Evolutionary conservation across 441 rosid genomes (phyloP).

Genomic region (California macrophylla): DNA sequence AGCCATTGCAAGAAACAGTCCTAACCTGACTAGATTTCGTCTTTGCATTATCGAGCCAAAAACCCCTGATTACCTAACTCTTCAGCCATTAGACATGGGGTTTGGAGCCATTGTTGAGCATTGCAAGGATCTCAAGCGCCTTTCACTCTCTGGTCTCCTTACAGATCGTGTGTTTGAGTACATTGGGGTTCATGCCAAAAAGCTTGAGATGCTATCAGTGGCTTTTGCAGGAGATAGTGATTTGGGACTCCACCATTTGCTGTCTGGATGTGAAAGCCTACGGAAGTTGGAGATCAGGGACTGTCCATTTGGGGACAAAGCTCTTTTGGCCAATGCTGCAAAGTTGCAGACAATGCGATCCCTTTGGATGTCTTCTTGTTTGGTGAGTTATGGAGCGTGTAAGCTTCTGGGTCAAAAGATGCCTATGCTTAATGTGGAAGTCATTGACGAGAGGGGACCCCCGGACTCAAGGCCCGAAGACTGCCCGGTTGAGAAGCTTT

Average conservation of each 20-base stretch:
- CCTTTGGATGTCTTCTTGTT: constrained; percentile 99
- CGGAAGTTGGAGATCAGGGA: constrained; percentile 81
- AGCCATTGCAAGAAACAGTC: constrained; percentile 70
- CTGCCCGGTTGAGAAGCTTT: constrained; percentile 67
- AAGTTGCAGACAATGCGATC: constrained; percentile 98
- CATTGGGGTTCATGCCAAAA: constrained; percentile 66
- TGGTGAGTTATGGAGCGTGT: constrained; percentile 77
- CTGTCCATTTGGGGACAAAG: constrained; percentile 69
- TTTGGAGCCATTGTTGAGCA: constrained; percentile 83
- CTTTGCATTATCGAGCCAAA: constrained; percentile 69
- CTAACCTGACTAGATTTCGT: constrained; percentile 66
- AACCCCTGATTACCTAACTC: constrained; percentile 63
- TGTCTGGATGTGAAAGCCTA: constrained; percentile 78
- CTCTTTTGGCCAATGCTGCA: constrained; percentile 71
- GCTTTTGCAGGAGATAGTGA: constrained; percentile 83
- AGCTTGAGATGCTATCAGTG: constrained; percentile 85
- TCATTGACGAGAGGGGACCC: constrained; percentile 48
- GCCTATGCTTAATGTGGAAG: constrained; percentile 74
- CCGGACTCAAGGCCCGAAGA: constrained; percentile 33
- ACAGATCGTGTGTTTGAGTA: constrained; percentile 68
- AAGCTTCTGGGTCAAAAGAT: constrained; percentile 52
- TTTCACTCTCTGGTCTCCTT: constrained; percentile 69
- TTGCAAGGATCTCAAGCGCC: constrained; percentile 55
- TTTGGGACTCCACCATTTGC: constrained; percentile 65
- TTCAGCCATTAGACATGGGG: constrained; percentile 77